Conservation (phyloP, 768 basidiomycete species). For the Pulveroboletus sp. region DNA sequence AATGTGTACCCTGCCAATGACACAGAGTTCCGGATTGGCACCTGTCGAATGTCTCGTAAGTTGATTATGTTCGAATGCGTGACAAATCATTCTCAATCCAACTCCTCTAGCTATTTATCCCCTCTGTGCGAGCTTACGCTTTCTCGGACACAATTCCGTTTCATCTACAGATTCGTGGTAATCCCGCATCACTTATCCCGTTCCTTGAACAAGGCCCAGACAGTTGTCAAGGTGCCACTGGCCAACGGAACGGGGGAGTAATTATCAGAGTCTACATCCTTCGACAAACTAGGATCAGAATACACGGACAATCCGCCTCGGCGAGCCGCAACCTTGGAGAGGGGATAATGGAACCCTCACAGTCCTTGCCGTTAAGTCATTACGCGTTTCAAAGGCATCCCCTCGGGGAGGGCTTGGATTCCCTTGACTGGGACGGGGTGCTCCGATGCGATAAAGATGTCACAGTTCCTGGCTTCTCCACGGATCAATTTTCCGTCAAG, state of each 20-base stretch:
- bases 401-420: constrained; percentile 31
- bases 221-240: background rate
- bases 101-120: constrained; percentile 53
- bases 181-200: constrained; percentile 41
- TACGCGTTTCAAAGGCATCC: constrained; percentile 3
- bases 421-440: constrained; percentile 64
- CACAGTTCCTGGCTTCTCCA: constrained; percentile 44
- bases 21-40: constrained; percentile 30
- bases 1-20: constrained; percentile 41
- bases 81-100: background rate
- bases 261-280: constrained; percentile 50
- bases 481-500: constrained; percentile 47
- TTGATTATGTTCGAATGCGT: background rate
- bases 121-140: constrained; percentile 52
- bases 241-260: constrained; percentile 9
- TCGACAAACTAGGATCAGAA: constrained; percentile 44
- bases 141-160: constrained; percentile 59
- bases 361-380: constrained; percentile 29
- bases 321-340: constrained; percentile 40
- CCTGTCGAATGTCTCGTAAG: constrained; percentile 53
- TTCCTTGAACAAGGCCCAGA: constrained; percentile 35
- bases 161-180: constrained; percentile 59
- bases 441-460: constrained; percentile 38
- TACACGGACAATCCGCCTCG: constrained; percentile 19
- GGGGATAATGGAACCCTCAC: constrained; percentile 45